Conservation (phyloP, 768 basidiomycete genomes). For the Hemileccinum rubropunctum region DNA sequence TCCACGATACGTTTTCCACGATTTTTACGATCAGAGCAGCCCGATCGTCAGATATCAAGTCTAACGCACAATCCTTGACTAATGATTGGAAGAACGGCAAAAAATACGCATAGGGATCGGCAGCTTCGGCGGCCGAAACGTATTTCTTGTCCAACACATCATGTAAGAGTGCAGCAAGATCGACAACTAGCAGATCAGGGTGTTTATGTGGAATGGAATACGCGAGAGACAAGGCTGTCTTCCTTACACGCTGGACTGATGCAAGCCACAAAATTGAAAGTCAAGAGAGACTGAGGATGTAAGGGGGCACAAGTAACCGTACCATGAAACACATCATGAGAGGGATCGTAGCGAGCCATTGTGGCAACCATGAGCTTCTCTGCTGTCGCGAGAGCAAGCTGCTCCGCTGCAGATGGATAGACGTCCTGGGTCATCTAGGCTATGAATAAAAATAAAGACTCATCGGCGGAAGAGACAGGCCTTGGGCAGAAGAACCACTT, state of each 20-base stretch:
- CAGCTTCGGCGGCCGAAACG: slow-evolving; percentile 51
- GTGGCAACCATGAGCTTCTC: slow-evolving; percentile 68
- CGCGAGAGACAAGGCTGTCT: slow-evolving; percentile 71
- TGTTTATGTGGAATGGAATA: slow-evolving; percentile 37
- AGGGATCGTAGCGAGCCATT: slow-evolving; percentile 78
- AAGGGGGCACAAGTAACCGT: slow-evolving; percentile 20
- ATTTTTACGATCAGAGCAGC: slow-evolving; percentile 56
- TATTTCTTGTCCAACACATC: slow-evolving; percentile 89
- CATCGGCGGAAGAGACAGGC: no score
- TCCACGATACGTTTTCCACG: slow-evolving; percentile 83
- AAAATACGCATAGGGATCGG: slow-evolving; percentile 65
- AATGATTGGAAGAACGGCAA: slow-evolving; percentile 58
- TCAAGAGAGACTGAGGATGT: slow-evolving; percentile 1
- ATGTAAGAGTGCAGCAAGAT: slow-evolving; percentile 85
- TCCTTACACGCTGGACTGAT: slow-evolving; percentile 78
- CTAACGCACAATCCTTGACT: slow-evolving; percentile 42
- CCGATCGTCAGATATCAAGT: slow-evolving; percentile 60
- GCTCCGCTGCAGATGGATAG: slow-evolving; percentile 55
- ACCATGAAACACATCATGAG: slow-evolving; percentile 82
- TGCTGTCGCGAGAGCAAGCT: slow-evolving; percentile 50
- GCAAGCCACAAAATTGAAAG: background rate
- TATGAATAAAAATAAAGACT: no score
- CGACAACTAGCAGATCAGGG: slow-evolving; percentile 74
- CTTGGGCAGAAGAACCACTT: no score
- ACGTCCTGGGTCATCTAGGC: background rate